A percentile compares a stretch with the other conserved stretches of the same genome.
Evolutionary conservation across 306 rosid genomes (phyloP).

Genomic region (Fragaria iinumae): DNA sequence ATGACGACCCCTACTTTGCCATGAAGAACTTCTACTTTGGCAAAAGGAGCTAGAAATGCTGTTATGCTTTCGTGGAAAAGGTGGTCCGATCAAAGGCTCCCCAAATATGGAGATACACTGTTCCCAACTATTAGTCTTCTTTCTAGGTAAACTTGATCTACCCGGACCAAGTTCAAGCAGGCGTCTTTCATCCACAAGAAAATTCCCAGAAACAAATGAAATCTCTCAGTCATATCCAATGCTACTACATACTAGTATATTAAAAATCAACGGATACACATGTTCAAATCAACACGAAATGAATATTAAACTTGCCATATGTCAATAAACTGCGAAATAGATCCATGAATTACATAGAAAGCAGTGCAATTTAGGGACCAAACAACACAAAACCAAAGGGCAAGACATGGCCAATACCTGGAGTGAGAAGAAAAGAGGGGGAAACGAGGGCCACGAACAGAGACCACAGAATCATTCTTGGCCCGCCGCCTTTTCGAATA

Average conservation of each 20-base stretch:
- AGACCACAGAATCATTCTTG: slow-evolving; percentile 21
- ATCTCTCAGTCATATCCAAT: neutral
- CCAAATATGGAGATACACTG: slow-evolving; percentile 36
- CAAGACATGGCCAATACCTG: slow-evolving; percentile 29
- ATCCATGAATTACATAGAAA: too few species aligned
- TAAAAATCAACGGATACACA: too few species aligned
- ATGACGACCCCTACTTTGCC: slow-evolving; percentile 23
- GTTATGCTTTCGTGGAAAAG: slow-evolving; percentile 24
- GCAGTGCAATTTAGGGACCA: too few species aligned
- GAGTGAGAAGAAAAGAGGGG: slow-evolving; percentile 18
- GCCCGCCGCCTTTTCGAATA: neutral
- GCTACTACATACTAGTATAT: neutral
- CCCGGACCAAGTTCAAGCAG: slow-evolving; percentile 34
- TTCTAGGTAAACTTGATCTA: slow-evolving; percentile 43
- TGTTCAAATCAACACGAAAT: too few species aligned
- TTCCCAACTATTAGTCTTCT: slow-evolving; percentile 40
- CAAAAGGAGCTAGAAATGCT: slow-evolving; percentile 55
- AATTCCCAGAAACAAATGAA: neutral
- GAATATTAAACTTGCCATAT: too few species aligned
- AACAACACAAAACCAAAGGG: too few species aligned
- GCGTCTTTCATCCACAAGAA: slow-evolving; percentile 21
- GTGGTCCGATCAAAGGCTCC: slow-evolving; percentile 34
- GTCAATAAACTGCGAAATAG: too few species aligned
- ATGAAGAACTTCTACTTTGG: slow-evolving; percentile 23
- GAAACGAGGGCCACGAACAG: slow-evolving; percentile 23